Base-by-base conservation (phyloP, 1,139 yeast species). In the Candida sanyaensis region DNA sequence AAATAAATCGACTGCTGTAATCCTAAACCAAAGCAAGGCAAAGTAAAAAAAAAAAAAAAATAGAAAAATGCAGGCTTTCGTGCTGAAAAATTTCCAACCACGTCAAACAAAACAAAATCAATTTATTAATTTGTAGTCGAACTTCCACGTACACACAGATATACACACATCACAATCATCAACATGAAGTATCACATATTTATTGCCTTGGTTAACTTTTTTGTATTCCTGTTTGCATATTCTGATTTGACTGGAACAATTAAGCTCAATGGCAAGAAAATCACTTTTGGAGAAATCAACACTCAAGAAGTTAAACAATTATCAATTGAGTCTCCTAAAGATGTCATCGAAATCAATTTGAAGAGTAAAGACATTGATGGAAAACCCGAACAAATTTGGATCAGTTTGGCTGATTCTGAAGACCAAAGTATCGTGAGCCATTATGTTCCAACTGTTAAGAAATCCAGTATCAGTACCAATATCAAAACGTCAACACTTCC, bases 401-500 rank as follows among this genome's bases (percentile, higher is more conserved):
- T 68, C n/a, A 46, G 50, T 27, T 47, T 56, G 34, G 58, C 64
- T n/a, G 59, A 66, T 41, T 65, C 66, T 23, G 48, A 64, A 42
- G 61, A 64, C 11, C 47, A 63, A 28, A 66, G 63, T 11, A 53
- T 68, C 36, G 67, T 58, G 30, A 44, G 54, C n/a, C 56, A 66
- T n/a, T 59, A 55, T 41, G 61, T 61, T 43, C 71, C 73, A 12
- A 54, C 54, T 28, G 61, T 63, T 45, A 53, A 55, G 21, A 42
- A 57, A 4, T 55, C 53, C 12, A 58, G 60, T 28, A 53, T 69
- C 41, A 63, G 59, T 45, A 50, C 67, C 40, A 43, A 63, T n/a
- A 60, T 75, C 26, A 59, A 68, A 11, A 70, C 64, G 24, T 51
- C 54, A 32, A 67, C 67, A 48, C 59, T 77, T 29, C 80, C 81